Evolutionary conservation across 2,329 filamentous ascomycete genomes (phyloP).

Genomic region (Trichoderma citrinoviride): DNA sequence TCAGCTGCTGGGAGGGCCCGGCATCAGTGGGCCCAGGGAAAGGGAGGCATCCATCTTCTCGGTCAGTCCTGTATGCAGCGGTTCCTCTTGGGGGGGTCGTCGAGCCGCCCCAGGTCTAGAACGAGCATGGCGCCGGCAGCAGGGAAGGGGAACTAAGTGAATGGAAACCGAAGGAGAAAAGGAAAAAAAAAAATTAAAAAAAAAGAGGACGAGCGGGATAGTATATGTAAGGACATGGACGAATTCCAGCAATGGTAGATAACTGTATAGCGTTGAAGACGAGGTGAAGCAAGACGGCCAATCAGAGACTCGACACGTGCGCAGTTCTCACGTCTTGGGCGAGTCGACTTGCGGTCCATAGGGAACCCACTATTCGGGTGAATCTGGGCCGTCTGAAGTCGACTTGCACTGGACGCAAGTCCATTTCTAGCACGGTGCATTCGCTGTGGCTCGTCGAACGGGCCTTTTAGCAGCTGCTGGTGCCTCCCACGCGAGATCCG

Average conservation of each 20-base stretch:
- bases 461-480: background rate
- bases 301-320: background rate
- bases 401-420: too few species aligned
- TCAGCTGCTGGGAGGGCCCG: too few species aligned
- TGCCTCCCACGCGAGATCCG: slow-evolving; percentile 21
- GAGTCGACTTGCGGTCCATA: background rate
- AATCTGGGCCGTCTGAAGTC: background rate
- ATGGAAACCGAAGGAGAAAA: too few species aligned
- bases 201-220: background rate
- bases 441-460: background rate
- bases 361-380: background rate
- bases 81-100: background rate
- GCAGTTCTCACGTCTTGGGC: background rate
- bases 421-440: slow-evolving; percentile 2
- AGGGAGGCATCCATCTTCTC: background rate
- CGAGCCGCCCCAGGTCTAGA: background rate
- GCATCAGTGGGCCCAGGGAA: too few species aligned
- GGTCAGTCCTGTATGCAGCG: background rate
- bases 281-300: background rate
- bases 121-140: too few species aligned
- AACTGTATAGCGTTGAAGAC: too few species aligned
- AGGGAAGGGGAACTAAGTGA: too few species aligned
- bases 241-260: too few species aligned
- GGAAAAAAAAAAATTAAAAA: background rate
- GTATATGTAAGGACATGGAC: background rate